phyloP scores from a whole-genome alignment of 2,329 filamentous ascomycete genomes.

The Trichoderma hamatum region DNA sequence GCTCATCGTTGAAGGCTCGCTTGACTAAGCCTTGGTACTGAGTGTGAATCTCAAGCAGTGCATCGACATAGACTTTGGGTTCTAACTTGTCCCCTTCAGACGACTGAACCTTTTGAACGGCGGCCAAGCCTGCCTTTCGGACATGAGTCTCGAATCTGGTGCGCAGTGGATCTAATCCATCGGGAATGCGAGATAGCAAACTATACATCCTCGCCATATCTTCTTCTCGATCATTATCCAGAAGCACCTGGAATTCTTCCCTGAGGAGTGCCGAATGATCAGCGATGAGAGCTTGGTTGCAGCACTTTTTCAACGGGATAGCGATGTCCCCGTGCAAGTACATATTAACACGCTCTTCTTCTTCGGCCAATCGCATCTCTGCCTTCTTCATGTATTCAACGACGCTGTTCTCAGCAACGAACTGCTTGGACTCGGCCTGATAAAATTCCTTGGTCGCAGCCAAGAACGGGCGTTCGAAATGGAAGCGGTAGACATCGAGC shows the following conservation, averaged over 20 bases:
- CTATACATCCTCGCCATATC: constrained; percentile 97
- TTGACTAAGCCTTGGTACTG: constrained; percentile 92
- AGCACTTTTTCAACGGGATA: constrained; percentile 78
- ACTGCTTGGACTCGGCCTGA: constrained; percentile 86
- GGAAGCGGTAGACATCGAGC: constrained; percentile 87
- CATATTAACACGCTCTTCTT: constrained; percentile 89
- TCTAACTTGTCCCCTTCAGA: constrained; percentile 87
- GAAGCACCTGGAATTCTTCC: constrained; percentile 91
- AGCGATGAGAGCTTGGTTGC: constrained; percentile 85
- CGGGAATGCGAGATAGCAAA: constrained; percentile 83
- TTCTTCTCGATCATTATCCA: constrained; percentile 92
- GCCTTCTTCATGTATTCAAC: constrained; percentile 99
- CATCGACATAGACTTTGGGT: constrained; percentile 95
- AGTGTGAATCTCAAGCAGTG: constrained; percentile 89
- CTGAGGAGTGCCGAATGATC: constrained; percentile 84
- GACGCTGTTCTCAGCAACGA: constrained; percentile 94
- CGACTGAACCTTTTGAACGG: constrained; percentile 86
- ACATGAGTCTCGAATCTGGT: constrained; percentile 91
- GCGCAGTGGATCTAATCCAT: constrained; percentile 86
- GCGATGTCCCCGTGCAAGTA: constrained; percentile 93
- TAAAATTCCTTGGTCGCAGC: constrained; percentile 84
- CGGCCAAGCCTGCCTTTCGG: constrained; percentile 81
- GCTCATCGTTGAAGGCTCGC: constrained; percentile 89
- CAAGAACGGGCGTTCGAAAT: constrained; percentile 93
- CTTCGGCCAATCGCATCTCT: constrained; percentile 83